Conservation (phyloP, 1,284 basidiomycete species). For the Ceratobasidium sp. region DNA sequence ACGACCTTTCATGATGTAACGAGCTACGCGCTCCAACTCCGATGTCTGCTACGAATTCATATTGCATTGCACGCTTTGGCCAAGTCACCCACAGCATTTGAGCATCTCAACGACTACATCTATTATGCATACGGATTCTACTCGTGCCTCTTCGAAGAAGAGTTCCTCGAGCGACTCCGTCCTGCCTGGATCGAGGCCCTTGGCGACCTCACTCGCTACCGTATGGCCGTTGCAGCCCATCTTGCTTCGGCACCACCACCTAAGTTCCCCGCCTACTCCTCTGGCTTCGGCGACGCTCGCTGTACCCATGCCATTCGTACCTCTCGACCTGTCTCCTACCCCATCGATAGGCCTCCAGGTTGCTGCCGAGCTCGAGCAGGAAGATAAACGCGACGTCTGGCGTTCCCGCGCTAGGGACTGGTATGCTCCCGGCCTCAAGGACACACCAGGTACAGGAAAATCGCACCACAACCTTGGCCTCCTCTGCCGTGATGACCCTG, state of each 20-base stretch:
- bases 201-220: conserved; percentile 93
- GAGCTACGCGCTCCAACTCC: too few species aligned
- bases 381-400: conserved; percentile 95
- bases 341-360: conserved; percentile 84
- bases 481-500: conserved; percentile 83
- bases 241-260: conserved; percentile 53
- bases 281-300: conserved; percentile 26
- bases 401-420: conserved; percentile 89
- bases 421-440: conserved; percentile 89
- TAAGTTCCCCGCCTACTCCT: conserved; percentile 43
- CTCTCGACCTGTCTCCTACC: conserved; percentile 75
- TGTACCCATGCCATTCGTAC: conserved; percentile 57
- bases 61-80: conserved; percentile 61
- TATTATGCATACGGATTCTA: conserved; percentile 97
- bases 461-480: conserved; percentile 96
- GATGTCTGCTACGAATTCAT: too few species aligned
- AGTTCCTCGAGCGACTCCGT: conserved; percentile 77
- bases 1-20: too few species aligned
- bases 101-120: conserved; percentile 90
- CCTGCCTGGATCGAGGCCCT: conserved; percentile 95
- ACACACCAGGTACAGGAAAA: conserved; percentile 91
- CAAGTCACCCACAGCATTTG: conserved; percentile 70
- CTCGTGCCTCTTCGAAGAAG: conserved; percentile 89
- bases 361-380: conserved; percentile 86
- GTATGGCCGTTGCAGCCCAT: conserved; percentile 84